These are phyloP conservation scores for Irpex sp. DNA, from an alignment of 1,284 basidiomycete species.

Conservation along the genomic window DNA sequence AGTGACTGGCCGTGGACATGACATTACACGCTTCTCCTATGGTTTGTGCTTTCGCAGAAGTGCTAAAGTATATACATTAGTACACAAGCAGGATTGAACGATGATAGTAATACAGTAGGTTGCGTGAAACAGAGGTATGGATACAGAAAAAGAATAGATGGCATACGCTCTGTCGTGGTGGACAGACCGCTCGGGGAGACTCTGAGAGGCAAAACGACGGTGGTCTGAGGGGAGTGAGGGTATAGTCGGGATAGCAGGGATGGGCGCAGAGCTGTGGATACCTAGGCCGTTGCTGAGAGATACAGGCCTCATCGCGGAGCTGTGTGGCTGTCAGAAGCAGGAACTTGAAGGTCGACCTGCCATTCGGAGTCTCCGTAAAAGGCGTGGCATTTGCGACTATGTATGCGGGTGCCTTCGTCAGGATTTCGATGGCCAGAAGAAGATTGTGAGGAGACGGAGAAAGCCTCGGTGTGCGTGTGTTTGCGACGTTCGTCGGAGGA, in stretches of 20 bases:
- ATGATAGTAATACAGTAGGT: constrained; percentile 4
- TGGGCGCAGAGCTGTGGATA: neutral
- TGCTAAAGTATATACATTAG: too few species aligned
- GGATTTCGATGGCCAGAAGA: neutral
- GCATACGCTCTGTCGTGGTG: neutral
- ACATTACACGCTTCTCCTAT: too few species aligned
- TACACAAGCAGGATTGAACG: constrained; percentile 1
- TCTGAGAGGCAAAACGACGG: neutral
- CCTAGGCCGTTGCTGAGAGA: neutral
- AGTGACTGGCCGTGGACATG: neutral
- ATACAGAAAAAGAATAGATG: neutral
- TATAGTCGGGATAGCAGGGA: neutral
- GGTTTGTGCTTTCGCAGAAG: too few species aligned
- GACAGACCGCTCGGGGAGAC: neutral
- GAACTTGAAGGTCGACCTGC: neutral
- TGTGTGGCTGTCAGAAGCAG: neutral
- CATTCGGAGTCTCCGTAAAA: constrained; percentile 10
- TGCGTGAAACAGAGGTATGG: neutral
- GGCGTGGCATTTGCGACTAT: constrained; percentile 10
- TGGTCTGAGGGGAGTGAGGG: neutral
- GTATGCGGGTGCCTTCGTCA: neutral
- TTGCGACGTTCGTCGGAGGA: neutral
- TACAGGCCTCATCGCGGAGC: neutral
- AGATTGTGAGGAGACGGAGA: constrained; percentile 1
- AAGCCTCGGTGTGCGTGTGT: constrained; percentile 3